These are phyloP conservation scores for Fusarium bactridioides DNA, from an alignment of 2,329 filamentous ascomycete genomes.

Conservation along the genomic window DNA sequence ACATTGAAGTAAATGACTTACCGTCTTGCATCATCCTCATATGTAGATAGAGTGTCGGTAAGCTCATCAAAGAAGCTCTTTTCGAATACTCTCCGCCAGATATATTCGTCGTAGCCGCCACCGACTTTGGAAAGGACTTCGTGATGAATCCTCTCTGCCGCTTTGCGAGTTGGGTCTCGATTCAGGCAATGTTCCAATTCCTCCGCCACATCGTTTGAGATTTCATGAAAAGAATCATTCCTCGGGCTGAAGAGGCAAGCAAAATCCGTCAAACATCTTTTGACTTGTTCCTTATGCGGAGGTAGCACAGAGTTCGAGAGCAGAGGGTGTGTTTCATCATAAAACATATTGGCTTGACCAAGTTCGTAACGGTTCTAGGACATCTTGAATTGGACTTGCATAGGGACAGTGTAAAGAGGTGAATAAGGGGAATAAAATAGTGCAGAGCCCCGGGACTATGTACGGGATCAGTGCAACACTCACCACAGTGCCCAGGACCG, in stretches of 20 bases:
- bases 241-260: background rate
- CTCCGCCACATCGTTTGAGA: fast-evolving
- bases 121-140: background rate
- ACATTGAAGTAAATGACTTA: background rate
- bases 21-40: background rate
- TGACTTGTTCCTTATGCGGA: conserved; percentile 15
- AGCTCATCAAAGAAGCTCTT: conserved; percentile 9
- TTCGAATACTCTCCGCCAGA: conserved; percentile 1
- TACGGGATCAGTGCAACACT: background rate
- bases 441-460: background rate
- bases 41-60: background rate
- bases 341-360: conserved; percentile 2
- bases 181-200: fast-evolving
- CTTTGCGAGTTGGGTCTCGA: background rate
- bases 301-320: background rate
- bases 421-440: background rate
- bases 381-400: background rate
- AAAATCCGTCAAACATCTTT: conserved; percentile 15
- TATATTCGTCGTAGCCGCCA: conserved; percentile 4
- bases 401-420: fast-evolving
- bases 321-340: background rate
- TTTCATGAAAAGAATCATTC: background rate
- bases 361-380: conserved; percentile 5
- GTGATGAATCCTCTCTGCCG: background rate
- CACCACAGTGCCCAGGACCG: no score